Percentiles rank a stretch among this genome's conserved stretches.
These are phyloP conservation scores for Cenchrus americanus DNA, from an alignment of 176 grass and related monocot genomes.

Conservation along the genomic window DNA sequence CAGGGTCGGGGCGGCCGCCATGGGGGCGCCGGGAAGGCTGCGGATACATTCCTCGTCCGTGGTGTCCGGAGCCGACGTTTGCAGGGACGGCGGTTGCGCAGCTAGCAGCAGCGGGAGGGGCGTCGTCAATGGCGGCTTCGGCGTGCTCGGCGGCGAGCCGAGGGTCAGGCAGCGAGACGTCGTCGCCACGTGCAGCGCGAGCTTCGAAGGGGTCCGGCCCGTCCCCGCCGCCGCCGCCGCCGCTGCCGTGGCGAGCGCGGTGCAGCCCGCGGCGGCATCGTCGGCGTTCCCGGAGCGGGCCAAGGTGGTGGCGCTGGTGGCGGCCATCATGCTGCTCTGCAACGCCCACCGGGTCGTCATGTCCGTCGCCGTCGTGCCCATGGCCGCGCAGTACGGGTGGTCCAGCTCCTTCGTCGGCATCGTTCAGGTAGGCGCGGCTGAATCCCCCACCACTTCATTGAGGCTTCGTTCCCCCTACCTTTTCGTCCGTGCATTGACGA, in stretches of 20 bases:
- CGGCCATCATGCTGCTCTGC: slow-evolving; percentile 80
- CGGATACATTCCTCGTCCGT: background rate
- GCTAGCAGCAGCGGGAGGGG: slow-evolving; percentile 45
- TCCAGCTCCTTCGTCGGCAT: slow-evolving; percentile 87
- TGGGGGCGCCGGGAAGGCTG: slow-evolving; percentile 32
- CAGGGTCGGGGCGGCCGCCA: slow-evolving; percentile 33
- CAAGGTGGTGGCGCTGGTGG: slow-evolving; percentile 76
- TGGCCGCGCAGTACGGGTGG: slow-evolving; percentile 85
- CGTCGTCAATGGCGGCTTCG: background rate
- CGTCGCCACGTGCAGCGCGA: slow-evolving; percentile 67
- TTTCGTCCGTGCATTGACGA: background rate
- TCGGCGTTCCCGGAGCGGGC: slow-evolving; percentile 64
- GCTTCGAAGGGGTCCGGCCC: slow-evolving; percentile 65
- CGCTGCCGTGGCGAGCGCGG: slow-evolving; percentile 21
- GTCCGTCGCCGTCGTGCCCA: slow-evolving; percentile 94
- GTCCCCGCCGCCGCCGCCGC: background rate
- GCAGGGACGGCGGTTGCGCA: background rate
- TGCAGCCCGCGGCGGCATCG: background rate
- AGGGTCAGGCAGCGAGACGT: slow-evolving; percentile 25
- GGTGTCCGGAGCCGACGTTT: background rate
- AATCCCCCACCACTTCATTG: background rate
- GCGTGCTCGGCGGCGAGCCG: slow-evolving; percentile 37
- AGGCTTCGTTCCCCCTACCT: background rate
- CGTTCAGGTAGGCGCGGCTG: slow-evolving; percentile 59
- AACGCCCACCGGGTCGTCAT: slow-evolving; percentile 98